Conservation (phyloP, 768 basidiomycete genomes). For the Boletus vinaceobasis region DNA sequence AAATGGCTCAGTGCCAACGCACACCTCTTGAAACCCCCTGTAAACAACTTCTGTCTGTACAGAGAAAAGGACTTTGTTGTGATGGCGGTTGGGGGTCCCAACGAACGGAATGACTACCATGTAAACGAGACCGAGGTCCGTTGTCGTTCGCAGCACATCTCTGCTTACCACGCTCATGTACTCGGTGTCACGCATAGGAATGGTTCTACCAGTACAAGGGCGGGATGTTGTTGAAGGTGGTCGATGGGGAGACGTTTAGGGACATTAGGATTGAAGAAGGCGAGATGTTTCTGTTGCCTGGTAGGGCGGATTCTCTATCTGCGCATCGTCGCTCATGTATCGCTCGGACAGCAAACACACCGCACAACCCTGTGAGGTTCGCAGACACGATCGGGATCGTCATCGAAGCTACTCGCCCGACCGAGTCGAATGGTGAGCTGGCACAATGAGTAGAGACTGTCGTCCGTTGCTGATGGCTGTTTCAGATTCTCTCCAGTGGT, state of each 20-base stretch:
- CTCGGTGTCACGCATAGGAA: constrained; percentile 49
- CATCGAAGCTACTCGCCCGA: constrained; percentile 80
- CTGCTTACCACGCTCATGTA: background rate
- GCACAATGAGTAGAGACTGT: background rate
- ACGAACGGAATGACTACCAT: constrained; percentile 92
- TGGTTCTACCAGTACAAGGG: constrained; percentile 99
- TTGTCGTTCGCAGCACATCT: background rate
- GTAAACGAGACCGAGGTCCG: constrained; percentile 89
- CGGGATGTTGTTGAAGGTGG: constrained; percentile 82
- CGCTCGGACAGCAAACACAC: constrained; percentile 73
- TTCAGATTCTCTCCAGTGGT: constrained; percentile 89
- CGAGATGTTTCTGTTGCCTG: constrained; percentile 94
- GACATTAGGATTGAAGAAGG: constrained; percentile 92
- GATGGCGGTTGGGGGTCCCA: constrained; percentile 97
- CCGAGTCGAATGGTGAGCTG: constrained; percentile 63
- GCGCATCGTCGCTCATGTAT: background rate
- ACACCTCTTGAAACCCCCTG: constrained; percentile 81
- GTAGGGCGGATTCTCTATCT: constrained; percentile 38
- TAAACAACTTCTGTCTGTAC: constrained; percentile 88
- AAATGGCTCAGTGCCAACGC: constrained; percentile 84
- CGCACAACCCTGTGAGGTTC: constrained; percentile 93
- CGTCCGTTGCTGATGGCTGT: background rate
- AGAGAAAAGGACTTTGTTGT: constrained; percentile 82
- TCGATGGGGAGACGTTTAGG: constrained; percentile 74
- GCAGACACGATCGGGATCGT: constrained; percentile 90